Evolutionary conservation across 2,329 filamentous ascomycete genomes (phyloP), one percentile per base, ranked within the genome.

Genomic region (Fusarium citri): DNA sequence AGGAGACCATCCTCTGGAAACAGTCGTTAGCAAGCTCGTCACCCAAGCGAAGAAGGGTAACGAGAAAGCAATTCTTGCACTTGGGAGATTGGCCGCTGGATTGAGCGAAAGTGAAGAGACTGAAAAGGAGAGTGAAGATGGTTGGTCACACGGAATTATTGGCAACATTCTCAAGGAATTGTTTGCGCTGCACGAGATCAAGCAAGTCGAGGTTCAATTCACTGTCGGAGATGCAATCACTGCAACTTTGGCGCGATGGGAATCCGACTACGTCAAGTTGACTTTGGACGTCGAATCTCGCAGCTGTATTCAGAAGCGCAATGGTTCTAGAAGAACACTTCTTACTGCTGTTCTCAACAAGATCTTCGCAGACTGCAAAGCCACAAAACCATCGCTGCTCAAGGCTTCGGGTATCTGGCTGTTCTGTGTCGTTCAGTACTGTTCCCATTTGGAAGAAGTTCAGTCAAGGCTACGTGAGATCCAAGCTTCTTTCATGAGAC

Each of bases 321-420:
- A 80, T 64, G 81, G 83, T 7, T 76, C 83, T 3, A 77, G 81
- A 2, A 78, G 78, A 2, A 75, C 73, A 2, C 79, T 85, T 54
- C 81, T 91, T 26, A 81, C 81, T 11, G 80, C 82, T 1, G 84
- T 93, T 2, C 82, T 97, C 8, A 87, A 92, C 63, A 94, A 91
- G 76, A 86, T 97, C 3, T 84, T 98, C 48, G 82, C 83, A 4
- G 91, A 96, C 74, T 96, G 92, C 81, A 91, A 92, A 74, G 89
- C 91, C 11, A 94, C 93, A 0, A 98, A 98, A 76, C 96, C 96
- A 2, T 92, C 94, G 0, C 83, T 98, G 7, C 90, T 94, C 72
- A 97, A 97, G 77, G 94, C 95, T 5, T 95, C 94, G 1, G 94
- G 94, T 0, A 97, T 99, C 72, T 98, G 96, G 96, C 86, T 98